Conservation (phyloP, 2,329 filamentous ascomycete species). For the Hirsutella minnesotensis region DNA sequence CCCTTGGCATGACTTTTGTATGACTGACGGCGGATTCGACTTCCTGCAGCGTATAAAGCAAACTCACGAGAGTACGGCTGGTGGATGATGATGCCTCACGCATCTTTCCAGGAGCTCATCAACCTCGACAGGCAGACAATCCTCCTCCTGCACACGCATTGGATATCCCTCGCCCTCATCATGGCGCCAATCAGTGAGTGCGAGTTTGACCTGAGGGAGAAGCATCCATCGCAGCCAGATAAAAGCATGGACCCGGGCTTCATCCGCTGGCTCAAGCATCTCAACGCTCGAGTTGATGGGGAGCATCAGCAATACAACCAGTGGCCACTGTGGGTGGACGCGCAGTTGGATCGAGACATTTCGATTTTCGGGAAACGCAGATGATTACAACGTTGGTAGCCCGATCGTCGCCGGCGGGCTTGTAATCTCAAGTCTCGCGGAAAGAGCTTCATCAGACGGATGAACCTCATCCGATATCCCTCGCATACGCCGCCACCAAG, state of each 20-base stretch:
- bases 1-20: neutral
- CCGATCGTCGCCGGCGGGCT: too few species aligned
- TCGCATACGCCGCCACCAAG: too few species aligned
- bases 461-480: too few species aligned
- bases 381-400: too few species aligned
- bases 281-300: slow-evolving; percentile 34
- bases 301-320: slow-evolving; percentile 34
- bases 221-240: slow-evolving; percentile 12
- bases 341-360: slow-evolving; percentile 32
- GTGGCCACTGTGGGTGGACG: slow-evolving; percentile 44
- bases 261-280: slow-evolving; percentile 35
- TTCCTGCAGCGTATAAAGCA: slow-evolving; percentile 33
- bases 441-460: too few species aligned
- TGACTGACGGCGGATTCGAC: neutral
- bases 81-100: slow-evolving; percentile 47
- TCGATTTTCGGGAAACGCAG: slow-evolving; percentile 29
- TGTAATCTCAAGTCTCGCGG: too few species aligned
- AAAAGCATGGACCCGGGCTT: slow-evolving; percentile 29
- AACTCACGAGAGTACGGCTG: slow-evolving; percentile 39
- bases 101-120: slow-evolving; percentile 37
- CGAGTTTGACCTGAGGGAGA: slow-evolving; percentile 22
- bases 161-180: slow-evolving; percentile 42
- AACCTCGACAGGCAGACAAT: slow-evolving; percentile 33
- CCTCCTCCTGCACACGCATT: slow-evolving; percentile 38
- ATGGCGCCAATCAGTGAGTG: slow-evolving; percentile 36